These are phyloP conservation scores for Phytopythium sindhum DNA, from an alignment of 352 stramenopile species.

Conservation along the genomic window DNA sequence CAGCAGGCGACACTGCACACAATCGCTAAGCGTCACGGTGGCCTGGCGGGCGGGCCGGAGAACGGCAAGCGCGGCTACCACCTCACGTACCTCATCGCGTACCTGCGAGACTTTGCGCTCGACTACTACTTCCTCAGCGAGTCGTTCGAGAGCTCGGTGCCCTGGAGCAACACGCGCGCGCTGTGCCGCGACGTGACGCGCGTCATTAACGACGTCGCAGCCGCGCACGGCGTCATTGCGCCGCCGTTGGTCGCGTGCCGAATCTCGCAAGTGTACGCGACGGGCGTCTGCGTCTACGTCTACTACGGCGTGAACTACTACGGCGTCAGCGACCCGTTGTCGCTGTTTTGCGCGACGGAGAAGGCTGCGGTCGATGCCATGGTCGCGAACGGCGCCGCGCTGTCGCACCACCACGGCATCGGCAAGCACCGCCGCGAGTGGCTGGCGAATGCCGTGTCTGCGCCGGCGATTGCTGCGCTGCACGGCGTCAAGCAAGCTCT, in stretches of 20 bases:
- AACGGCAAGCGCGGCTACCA: conserved; percentile 91
- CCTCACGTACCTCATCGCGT: conserved; percentile 94
- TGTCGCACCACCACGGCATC: conserved; percentile 95
- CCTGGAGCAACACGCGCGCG: conserved; percentile 64
- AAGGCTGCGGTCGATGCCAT: conserved; percentile 81
- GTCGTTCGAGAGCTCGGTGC: conserved; percentile 88
- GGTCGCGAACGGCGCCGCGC: conserved; percentile 84
- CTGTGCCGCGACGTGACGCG: conserved; percentile 52
- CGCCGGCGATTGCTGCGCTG: conserved; percentile 61
- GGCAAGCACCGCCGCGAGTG: conserved; percentile 92
- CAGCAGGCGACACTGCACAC: conserved; percentile 56
- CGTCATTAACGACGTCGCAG: conserved; percentile 43
- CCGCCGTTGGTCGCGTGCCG: conserved; percentile 89
- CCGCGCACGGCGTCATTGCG: conserved; percentile 50
- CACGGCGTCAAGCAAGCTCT: conserved; percentile 85
- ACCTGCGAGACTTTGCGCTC: conserved; percentile 92
- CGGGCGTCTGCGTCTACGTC: conserved; percentile 94
- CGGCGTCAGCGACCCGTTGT: conserved; percentile 71
- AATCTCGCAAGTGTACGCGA: conserved; percentile 95
- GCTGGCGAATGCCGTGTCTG: conserved; percentile 78
- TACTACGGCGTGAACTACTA: conserved; percentile 96
- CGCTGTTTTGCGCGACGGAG: conserved; percentile 82
- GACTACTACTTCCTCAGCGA: conserved; percentile 92
- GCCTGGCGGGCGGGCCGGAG: conserved; percentile 77
- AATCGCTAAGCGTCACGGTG: conserved; percentile 74